These are phyloP conservation scores for Trichocladium uniseriatum DNA, from an alignment of 495 filamentous ascomycete genomes.

Conservation along the genomic window DNA sequence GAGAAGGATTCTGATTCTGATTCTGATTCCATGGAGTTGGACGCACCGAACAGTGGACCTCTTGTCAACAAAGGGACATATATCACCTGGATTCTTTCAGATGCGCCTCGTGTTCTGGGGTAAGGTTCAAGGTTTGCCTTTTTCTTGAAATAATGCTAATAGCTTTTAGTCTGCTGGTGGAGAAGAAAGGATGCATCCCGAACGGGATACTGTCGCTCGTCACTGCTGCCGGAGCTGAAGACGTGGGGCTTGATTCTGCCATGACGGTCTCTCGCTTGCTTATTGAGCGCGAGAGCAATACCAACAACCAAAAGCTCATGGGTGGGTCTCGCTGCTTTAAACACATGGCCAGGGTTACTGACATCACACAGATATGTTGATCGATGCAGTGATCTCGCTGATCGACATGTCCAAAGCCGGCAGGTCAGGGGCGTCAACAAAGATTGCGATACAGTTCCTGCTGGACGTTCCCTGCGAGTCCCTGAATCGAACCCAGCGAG, in stretches of 20 bases:
- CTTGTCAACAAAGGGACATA: conserved; percentile 13
- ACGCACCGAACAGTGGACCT: conserved; percentile 12
- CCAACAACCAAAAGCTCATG: conserved; percentile 14
- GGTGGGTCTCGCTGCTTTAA: neutral
- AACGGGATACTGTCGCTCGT: conserved; percentile 10
- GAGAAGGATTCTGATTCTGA: conserved; percentile 6
- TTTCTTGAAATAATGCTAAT: neutral
- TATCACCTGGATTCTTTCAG: conserved; percentile 20
- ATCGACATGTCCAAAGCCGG: conserved; percentile 13
- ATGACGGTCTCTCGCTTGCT: conserved; percentile 3
- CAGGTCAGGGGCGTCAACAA: conserved; percentile 6
- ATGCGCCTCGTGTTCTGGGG: conserved; percentile 12
- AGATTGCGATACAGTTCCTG: conserved; percentile 16
- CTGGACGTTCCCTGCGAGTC: conserved; percentile 14
- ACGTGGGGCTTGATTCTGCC: conserved; percentile 1
- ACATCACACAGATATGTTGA: conserved; percentile 8
- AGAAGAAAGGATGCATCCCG: conserved; percentile 9
- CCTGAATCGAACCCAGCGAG: conserved; percentile 16
- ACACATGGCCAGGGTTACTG: neutral
- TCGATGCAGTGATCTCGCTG: conserved; percentile 10
- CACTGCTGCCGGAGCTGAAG: neutral
- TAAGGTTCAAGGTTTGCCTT: neutral
- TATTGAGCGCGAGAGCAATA: conserved; percentile 17
- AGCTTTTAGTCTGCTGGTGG: conserved; percentile 8
- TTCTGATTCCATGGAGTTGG: neutral